These are phyloP conservation scores for Apocynum venetum DNA, from an alignment of 257 asterid species.

Conservation along the genomic window DNA sequence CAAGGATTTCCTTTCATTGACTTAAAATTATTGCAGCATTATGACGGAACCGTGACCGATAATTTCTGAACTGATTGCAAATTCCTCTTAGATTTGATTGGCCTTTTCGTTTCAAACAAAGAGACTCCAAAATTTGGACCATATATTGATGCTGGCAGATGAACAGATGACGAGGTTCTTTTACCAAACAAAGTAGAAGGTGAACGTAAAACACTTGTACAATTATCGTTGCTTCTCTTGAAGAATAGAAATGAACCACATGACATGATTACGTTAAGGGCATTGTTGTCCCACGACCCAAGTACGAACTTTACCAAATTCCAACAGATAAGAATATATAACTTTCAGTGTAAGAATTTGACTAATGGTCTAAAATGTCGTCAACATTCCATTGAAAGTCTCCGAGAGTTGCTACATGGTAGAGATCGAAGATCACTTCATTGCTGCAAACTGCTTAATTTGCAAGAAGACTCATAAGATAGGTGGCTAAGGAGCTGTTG, in stretches of 20 bases:
- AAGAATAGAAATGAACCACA: neutral
- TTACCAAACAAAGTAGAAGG: neutral
- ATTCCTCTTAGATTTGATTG: neutral
- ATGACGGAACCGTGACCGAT: neutral
- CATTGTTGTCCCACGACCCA: neutral
- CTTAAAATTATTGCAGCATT: neutral
- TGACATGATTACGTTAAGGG: neutral
- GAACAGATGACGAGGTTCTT: neutral
- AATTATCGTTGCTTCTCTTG: neutral
- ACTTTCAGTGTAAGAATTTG: slow-evolving; percentile 15
- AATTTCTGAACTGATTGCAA: neutral
- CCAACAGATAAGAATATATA: neutral
- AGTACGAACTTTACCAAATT: slow-evolving; percentile 2
- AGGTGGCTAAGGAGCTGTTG: neutral
- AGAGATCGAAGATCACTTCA: neutral
- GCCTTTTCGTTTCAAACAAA: neutral
- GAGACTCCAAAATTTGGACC: neutral
- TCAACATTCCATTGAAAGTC: slow-evolving; percentile 1
- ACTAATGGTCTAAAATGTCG: neutral
- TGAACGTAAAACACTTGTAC: no score
- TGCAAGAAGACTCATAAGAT: neutral
- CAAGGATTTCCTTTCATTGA: neutral
- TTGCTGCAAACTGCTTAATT: no score
- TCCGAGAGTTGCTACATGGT: neutral
- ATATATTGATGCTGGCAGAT: neutral